Base-by-base conservation (phyloP, 192 early-diverging fungal genomes). In the Obelidium mucronatum region DNA sequence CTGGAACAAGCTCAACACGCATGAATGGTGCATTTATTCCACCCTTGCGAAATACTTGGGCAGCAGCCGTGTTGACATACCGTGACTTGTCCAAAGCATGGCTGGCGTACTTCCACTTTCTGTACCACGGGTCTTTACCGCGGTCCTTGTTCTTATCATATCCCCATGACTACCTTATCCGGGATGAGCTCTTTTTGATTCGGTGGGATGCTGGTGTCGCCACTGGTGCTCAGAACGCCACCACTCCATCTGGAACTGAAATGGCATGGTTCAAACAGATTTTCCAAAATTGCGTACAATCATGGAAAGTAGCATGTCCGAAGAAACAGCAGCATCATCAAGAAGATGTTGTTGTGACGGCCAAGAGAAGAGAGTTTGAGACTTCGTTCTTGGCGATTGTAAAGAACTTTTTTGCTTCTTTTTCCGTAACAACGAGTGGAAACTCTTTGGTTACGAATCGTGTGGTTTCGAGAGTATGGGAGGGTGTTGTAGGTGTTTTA, bases 31-130 rank as follows among this genome's bases (percentile, higher is more conserved):
- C 55, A 8, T 58, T 28, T 31, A 11, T 51, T 6, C 42, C 66
- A 17, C 19, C 66, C 42, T 51, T 68, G 15, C 40, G 24, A n/a
- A 68, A 24, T 31, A 63, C 59, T 60, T 74, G 58, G 58, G 40
- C 42, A 3, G 15, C 40, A 24, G 34, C n/a, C 11, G 31, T 61
- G 6, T 11, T 74, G 39, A 74, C 56, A 13, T 6, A 26, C 40
- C 13, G 4, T 17, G 58, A 74, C 33, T 34, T 74, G 17, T 11
- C 72, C 11, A 17, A 6, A 19, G 42, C 55, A 15, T 74, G 72
- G 72, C 59, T 74, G 17, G 62, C 62, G 17, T 74, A 74, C 40
- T 30, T 74, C 4, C 72, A 74, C 40, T 44, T 74, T 11, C n/a
- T 62, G 22, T 74, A 74, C 59, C 40, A 74, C 40, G 72, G 72